Conservation (phyloP, 306 rosid genomes). For the Castanospermum australe region DNA sequence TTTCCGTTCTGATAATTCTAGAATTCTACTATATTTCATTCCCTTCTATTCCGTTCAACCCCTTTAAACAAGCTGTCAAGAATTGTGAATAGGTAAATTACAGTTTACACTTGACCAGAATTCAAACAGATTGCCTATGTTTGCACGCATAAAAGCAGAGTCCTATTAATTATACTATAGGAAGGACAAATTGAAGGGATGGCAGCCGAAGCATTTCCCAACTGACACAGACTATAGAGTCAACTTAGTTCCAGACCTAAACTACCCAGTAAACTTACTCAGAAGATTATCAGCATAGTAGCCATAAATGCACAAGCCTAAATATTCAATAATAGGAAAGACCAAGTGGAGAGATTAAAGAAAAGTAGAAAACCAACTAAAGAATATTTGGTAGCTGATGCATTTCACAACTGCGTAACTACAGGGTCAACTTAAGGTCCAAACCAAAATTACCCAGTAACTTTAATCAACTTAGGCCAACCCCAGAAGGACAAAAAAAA, state of each 20-base stretch:
- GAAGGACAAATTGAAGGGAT: not conserved
- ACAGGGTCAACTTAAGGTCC: constrained; percentile 18
- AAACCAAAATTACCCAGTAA: constrained; percentile 21
- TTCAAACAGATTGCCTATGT: not conserved
- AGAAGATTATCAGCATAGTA: not conserved
- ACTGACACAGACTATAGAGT: constrained; percentile 21
- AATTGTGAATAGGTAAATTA: not conserved
- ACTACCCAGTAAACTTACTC: not conserved
- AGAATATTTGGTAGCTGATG: not conserved
- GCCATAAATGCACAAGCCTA: constrained; percentile 11
- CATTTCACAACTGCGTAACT: constrained; percentile 22
- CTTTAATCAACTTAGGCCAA: not conserved
- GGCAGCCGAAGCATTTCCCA: constrained; percentile 20
- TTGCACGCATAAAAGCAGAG: not conserved
- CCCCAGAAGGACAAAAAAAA: not conserved
- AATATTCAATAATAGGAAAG: constrained; percentile 10
- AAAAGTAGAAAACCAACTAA: not conserved
- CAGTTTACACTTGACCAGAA: not conserved
- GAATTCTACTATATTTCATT: not conserved
- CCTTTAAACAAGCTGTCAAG: not conserved
- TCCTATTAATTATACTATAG: not conserved
- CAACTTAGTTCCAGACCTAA: constrained; percentile 33
- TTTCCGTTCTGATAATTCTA: not conserved
- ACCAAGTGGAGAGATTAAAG: not conserved
- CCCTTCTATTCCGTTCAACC: not conserved